Evolutionary conservation across 1,284 basidiomycete species (phyloP).

Genomic region (Athelia sp.): DNA sequence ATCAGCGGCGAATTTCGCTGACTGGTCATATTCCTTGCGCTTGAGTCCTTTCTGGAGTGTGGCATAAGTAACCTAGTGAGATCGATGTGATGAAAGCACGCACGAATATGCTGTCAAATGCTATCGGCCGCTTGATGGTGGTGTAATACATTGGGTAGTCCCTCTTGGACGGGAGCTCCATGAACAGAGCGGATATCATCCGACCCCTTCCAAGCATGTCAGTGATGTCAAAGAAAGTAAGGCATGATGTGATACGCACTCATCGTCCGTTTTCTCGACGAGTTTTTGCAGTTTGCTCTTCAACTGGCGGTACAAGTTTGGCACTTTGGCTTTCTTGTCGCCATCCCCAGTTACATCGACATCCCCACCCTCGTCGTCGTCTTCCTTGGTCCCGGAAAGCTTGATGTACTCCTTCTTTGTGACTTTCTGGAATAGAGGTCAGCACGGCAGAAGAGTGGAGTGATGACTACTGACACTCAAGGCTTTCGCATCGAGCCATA

Average conservation of each 20-base stretch:
- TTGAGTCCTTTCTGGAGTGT: slow-evolving; percentile 66
- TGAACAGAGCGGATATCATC: slow-evolving; percentile 71
- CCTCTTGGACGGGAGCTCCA: slow-evolving; percentile 77
- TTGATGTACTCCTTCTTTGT: slow-evolving; percentile 58
- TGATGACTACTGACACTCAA: slow-evolving; percentile 34
- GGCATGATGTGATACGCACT: slow-evolving; percentile 39
- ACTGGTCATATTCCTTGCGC: slow-evolving; percentile 63
- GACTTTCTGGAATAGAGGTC: slow-evolving; percentile 48
- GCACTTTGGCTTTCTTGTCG: slow-evolving; percentile 52
- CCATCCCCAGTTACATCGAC: slow-evolving; percentile 33
- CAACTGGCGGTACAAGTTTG: slow-evolving; percentile 56
- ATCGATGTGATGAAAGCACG: slow-evolving; percentile 21
- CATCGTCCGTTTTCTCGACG: slow-evolving; percentile 60
- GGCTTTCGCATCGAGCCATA: slow-evolving; percentile 80
- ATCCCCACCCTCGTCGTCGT: slow-evolving; percentile 33
- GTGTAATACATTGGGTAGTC: slow-evolving; percentile 85
- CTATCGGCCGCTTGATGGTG: slow-evolving; percentile 78
- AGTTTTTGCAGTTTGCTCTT: slow-evolving; percentile 67
- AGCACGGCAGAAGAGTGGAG: slow-evolving; percentile 6
- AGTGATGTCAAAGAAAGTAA: slow-evolving; percentile 11
- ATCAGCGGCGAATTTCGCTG: slow-evolving; percentile 76
- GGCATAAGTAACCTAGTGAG: not conserved
- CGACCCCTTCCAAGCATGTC: slow-evolving; percentile 46
- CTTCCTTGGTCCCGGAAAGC: slow-evolving; percentile 43
- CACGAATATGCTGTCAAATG: slow-evolving; percentile 77